Evolutionary conservation across 1,139 yeast species (phyloP).

Genomic region (Candida tetrigidarum): DNA sequence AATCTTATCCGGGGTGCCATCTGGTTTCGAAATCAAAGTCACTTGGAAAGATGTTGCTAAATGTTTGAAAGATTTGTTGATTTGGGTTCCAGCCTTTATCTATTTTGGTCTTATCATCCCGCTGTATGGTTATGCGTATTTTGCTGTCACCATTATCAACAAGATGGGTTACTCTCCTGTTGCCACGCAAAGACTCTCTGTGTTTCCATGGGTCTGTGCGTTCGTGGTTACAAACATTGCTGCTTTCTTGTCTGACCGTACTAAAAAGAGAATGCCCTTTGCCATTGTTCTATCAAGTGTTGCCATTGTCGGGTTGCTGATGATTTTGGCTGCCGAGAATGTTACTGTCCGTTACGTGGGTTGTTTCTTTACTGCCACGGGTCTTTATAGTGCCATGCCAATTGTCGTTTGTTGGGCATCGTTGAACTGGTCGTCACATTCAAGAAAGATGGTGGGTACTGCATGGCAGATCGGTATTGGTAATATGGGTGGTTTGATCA

Average conservation of each 20-base stretch:
- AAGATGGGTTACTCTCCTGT: conserved; percentile 63
- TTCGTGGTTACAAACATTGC: conserved; percentile 56
- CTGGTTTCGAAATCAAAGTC: conserved; percentile 55
- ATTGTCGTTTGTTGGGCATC: conserved; percentile 72
- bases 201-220: conserved; percentile 74
- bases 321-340: conserved; percentile 40
- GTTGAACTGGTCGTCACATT: conserved; percentile 70
- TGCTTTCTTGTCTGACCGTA: conserved; percentile 53
- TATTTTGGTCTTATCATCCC: conserved; percentile 70
- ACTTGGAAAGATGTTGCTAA: conserved; percentile 42
- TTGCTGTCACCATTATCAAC: conserved; percentile 65
- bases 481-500: conserved; percentile 79
- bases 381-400: conserved; percentile 78
- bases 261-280: conserved; percentile 52
- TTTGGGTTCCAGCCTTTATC: conserved; percentile 61
- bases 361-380: conserved; percentile 67
- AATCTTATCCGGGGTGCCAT: conserved; percentile 51
- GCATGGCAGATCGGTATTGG: conserved; percentile 84
- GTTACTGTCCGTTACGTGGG: conserved; percentile 65
- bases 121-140: conserved; percentile 73
- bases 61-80: conserved; percentile 50
- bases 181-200: conserved; percentile 66
- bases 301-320: conserved; percentile 59
- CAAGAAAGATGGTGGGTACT: conserved; percentile 71
- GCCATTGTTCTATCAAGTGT: conserved; percentile 42